Evolutionary conservation across 2,329 filamentous ascomycete genomes (phyloP), one percentile per base, ranked within the genome.

Genomic region (Beauveria sp.): DNA sequence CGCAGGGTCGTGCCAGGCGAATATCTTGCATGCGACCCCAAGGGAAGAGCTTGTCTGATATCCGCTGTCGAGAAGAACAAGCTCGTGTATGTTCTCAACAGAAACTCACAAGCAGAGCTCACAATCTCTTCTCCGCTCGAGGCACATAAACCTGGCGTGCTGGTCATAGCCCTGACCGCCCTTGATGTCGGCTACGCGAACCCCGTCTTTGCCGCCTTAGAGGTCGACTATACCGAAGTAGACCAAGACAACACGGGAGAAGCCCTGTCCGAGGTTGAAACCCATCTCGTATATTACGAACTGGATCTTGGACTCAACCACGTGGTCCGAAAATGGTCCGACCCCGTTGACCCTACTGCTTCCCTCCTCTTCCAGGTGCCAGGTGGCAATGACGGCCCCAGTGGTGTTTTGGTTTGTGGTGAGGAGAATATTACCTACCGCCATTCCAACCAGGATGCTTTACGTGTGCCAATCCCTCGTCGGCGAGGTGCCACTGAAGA

Each of bases 1-100:
- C 88, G 96, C 62, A 88, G 95, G 69, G 93, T 98, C 43, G 86
- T 99, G 50, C 95, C 96, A 2, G 95, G 96, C 64, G 92, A 99
- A 75, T 99, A 97, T 71, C 84, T 99, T 31, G 95, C 93, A 7
- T 91, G 91, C 58, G 95, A 99, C 71, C 95, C 95, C 31, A 96
- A 96, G 75, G 95, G 95, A 61, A 87, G 95, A 78, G 96, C 96
- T 61, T 96, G 93, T 72, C 83, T 99, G 72, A 90, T 98, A 64
- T 92, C 95, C 10, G 93, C 93, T 5, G 83, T 93, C 61, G 96
- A 99, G 78, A 99, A 99, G 83, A 99, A 98, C 79, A 99, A 99
- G 79, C 88, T 99, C 62, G 95, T 99, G 67, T 99, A 99, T 76
- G 93, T 99, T 70, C 82, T 99, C 67, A 98, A 98, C 75, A 88